Percentiles rank a stretch among this genome's conserved stretches.
phyloP scores from a whole-genome alignment of 2,329 filamentous ascomycete species.

The Dothistroma pini region DNA sequence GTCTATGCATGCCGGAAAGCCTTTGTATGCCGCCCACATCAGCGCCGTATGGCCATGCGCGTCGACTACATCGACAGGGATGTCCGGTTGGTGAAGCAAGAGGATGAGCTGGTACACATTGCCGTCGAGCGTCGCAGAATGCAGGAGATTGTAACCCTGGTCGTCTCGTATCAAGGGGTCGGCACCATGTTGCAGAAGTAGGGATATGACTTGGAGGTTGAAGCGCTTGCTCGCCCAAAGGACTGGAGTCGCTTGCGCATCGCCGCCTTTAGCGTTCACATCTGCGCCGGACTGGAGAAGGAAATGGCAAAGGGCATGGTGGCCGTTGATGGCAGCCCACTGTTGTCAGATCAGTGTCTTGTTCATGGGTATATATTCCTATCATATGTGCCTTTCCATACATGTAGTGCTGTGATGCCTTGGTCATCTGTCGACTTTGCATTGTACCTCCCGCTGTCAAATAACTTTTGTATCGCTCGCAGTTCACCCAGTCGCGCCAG shows the following conservation, averaged over 20 bases:
- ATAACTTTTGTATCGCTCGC: conserved; percentile 80
- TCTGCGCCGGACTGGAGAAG: conserved; percentile 82
- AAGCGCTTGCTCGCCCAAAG: conserved; percentile 97
- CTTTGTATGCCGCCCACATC: conserved; percentile 99
- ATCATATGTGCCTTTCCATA: conserved; percentile 42
- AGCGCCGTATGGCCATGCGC: conserved; percentile 86
- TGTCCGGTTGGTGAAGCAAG: conserved; percentile 81
- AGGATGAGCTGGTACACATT: conserved; percentile 87
- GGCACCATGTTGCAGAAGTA: conserved; percentile 85
- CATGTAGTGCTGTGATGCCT: conserved; percentile 92
- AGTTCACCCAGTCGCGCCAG: conserved; percentile 85
- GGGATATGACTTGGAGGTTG: conserved; percentile 93
- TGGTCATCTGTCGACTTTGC: conserved; percentile 84
- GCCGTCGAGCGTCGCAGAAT: conserved; percentile 95
- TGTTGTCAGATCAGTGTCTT: conserved; percentile 41
- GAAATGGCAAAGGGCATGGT: conserved; percentile 95
- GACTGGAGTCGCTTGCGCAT: conserved; percentile 87
- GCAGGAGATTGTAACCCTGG: conserved; percentile 96
- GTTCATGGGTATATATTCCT: conserved; percentile 9
- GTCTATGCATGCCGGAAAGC: conserved; percentile 87
- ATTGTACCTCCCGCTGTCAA: conserved; percentile 75
- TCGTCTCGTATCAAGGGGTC: conserved; percentile 89
- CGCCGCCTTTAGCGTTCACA: conserved; percentile 92
- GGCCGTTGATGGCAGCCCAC: conserved; percentile 99
- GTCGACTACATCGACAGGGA: conserved; percentile 88